Evolutionary conservation across 1,284 basidiomycete genomes (phyloP).

Genomic region (Ceratorhiza oryzae-sativae): DNA sequence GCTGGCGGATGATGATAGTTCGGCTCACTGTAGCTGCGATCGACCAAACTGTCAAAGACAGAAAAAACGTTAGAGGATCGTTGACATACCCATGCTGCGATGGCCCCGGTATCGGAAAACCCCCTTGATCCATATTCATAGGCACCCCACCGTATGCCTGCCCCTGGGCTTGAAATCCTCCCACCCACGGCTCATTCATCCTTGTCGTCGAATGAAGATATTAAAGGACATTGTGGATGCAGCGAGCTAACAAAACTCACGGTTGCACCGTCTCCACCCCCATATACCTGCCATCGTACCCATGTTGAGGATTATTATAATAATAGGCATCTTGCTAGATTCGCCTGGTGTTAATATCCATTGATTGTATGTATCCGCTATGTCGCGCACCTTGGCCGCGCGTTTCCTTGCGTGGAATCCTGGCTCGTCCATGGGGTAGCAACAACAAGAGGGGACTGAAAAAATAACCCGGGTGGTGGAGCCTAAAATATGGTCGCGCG

Average conservation of each 20-base stretch:
- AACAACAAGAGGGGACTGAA: not conserved
- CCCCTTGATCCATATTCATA: not conserved
- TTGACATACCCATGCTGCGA: slow-evolving; percentile 8
- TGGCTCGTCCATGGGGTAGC: slow-evolving; percentile 42
- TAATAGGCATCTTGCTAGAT: slow-evolving; percentile 32
- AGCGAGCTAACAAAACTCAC: not conserved
- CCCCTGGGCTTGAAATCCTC: slow-evolving; percentile 36
- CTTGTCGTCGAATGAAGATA: not conserved
- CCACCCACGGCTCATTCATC: slow-evolving; percentile 33
- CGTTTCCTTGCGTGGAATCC: slow-evolving; percentile 41
- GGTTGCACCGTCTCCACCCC: slow-evolving; percentile 38
- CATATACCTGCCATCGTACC: slow-evolving; percentile 26
- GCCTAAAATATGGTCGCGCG: not conserved
- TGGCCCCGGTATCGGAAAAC: not conserved
- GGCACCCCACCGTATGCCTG: not conserved
- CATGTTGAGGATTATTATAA: slow-evolving; percentile 28
- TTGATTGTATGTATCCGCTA: not conserved
- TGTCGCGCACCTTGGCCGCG: slow-evolving; percentile 35
- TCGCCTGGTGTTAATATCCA: not conserved
- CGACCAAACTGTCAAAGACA: not conserved
- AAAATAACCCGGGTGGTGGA: not conserved
- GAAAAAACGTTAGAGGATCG: not conserved
- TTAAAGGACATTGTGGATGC: not conserved
- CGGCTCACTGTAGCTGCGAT: slow-evolving; percentile 20
- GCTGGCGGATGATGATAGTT: slow-evolving; percentile 15